phyloP scores from a whole-genome alignment of 495 filamentous ascomycete genomes.

The Lasiosphaeria ovina region DNA sequence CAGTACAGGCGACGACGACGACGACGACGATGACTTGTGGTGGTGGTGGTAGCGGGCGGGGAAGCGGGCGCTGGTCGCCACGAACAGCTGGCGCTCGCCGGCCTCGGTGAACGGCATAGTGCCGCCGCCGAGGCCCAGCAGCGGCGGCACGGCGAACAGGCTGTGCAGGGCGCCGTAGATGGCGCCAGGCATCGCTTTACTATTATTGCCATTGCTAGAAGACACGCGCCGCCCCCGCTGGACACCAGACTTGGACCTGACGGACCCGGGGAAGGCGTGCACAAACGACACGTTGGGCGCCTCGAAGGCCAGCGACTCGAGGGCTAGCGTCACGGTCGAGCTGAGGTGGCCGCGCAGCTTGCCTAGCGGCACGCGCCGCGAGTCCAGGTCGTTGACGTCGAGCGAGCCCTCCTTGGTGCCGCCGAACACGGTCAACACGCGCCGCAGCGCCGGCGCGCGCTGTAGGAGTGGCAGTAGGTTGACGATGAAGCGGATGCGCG shows the following conservation, averaged over 20 bases:
- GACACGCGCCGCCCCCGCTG: too few relatives aligned
- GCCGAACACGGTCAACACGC: constrained; percentile 58
- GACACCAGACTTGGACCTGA: constrained; percentile 38
- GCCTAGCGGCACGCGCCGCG: constrained; percentile 23
- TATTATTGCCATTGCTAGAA: too few relatives aligned
- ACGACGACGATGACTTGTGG: too few relatives aligned
- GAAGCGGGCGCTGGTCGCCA: constrained; percentile 52
- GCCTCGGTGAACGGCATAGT: constrained; percentile 37
- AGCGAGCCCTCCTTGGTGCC: constrained; percentile 55
- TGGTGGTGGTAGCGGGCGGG: constrained; percentile 24
- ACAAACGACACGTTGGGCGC: constrained; percentile 56
- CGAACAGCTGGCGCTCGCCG: constrained; percentile 55
- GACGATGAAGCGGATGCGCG: constrained; percentile 59
- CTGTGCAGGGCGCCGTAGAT: not conserved
- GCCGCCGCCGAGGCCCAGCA: constrained; percentile 16
- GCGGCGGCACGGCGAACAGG: constrained; percentile 9
- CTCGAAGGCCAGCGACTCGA: constrained; percentile 47
- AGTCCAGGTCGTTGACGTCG: constrained; percentile 45
- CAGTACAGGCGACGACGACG: too few relatives aligned
- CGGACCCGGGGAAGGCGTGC: constrained; percentile 56
- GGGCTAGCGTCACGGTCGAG: constrained; percentile 50
- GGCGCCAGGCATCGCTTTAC: too few relatives aligned
- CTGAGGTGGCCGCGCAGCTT: constrained; percentile 42
- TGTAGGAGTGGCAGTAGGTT: constrained; percentile 63
- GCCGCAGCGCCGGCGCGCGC: constrained; percentile 44